Evolutionary conservation across 208 protist genomes (phyloP).

Genomic region (Wallacemonas sp.): DNA sequence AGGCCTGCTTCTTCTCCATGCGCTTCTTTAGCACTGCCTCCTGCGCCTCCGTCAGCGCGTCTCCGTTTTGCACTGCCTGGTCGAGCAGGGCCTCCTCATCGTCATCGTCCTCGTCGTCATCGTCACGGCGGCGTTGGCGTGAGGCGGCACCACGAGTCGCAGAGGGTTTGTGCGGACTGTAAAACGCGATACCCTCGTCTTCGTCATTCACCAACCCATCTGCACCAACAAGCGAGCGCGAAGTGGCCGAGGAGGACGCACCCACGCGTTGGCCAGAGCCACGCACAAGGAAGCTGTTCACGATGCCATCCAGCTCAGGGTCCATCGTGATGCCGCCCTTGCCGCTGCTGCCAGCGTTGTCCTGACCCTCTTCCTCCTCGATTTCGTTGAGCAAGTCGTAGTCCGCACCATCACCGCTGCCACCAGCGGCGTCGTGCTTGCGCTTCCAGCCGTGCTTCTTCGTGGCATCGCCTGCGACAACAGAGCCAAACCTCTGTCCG

Average conservation of each 20-base stretch:
- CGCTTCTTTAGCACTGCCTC: conserved; percentile 82
- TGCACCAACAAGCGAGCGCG: not conserved
- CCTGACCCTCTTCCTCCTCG: conserved; percentile 29
- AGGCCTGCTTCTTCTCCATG: conserved; percentile 91
- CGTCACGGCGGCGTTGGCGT: conserved; percentile 17
- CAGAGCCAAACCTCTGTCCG: conserved; percentile 7
- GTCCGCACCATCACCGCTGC: conserved; percentile 30
- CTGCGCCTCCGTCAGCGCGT: conserved; percentile 69
- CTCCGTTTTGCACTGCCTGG: conserved; percentile 43
- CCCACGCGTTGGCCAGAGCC: not conserved
- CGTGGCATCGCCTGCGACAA: conserved; percentile 4
- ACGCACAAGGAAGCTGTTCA: conserved; percentile 40
- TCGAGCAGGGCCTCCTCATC: conserved; percentile 44
- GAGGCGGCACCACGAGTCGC: not conserved
- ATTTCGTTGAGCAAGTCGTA: conserved; percentile 23
- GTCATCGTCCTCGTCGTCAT: conserved; percentile 22
- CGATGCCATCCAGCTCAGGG: conserved; percentile 45
- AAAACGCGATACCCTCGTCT: conserved; percentile 55
- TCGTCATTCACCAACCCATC: conserved; percentile 32
- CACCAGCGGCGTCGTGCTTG: conserved; percentile 27
- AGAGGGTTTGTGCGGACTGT: conserved; percentile 31
- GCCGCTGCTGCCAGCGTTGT: conserved; percentile 10
- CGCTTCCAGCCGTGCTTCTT: conserved; percentile 4
- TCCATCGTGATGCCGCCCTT: conserved; percentile 12
- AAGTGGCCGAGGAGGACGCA: not conserved